Base-by-base conservation (phyloP, 441 rosid genomes). In the Gossypium davidsonii region DNA sequence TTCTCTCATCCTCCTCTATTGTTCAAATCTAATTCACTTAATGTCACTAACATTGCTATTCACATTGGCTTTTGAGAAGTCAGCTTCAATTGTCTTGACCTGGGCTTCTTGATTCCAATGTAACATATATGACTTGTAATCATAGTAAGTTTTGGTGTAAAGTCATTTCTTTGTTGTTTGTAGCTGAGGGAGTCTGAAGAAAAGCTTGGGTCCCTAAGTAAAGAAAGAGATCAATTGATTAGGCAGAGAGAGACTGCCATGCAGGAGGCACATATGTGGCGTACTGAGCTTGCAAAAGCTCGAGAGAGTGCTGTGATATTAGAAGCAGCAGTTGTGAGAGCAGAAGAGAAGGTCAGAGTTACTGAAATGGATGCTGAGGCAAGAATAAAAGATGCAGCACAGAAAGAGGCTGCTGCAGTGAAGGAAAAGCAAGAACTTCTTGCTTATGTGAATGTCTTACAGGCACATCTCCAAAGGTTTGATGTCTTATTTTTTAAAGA, bases 241-340 rank as follows among this genome's bases (percentile, higher is more conserved):
- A 90, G 80, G 85, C 97, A 95, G 80, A 89, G 93, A 82, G 98
- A 95, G 76, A 83, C 96, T 67, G 91, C 97, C 48, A 39, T 88
- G 76, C 89, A 89, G 79, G 99, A 95, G 78, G 96, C 97, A 64
- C 90, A 88, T 57, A 76, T 95, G 78, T 92, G 99, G 97, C 93
- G 99, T 71, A 82, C 87, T 66, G 99, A 95, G 86, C 93, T 95
- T 74, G 98, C 83, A 65, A 95, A 91, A 85, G 98, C 99, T 76
- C 88, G 96, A 82, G 99, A 95, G 64, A 93, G 80, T 80, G 93
- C 75, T 46, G 93, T 92, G 51, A 89, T 92, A 82, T 81, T 90
- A 75, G 99, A 95, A 81, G 99, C 88, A 74, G 97, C 97, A 58
- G 91, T 88, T 75, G 80, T 89, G 52, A 82, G 98, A 81, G 95